phyloP scores from a whole-genome alignment of 495 filamentous ascomycete genomes.

The Penicillium canariense region DNA sequence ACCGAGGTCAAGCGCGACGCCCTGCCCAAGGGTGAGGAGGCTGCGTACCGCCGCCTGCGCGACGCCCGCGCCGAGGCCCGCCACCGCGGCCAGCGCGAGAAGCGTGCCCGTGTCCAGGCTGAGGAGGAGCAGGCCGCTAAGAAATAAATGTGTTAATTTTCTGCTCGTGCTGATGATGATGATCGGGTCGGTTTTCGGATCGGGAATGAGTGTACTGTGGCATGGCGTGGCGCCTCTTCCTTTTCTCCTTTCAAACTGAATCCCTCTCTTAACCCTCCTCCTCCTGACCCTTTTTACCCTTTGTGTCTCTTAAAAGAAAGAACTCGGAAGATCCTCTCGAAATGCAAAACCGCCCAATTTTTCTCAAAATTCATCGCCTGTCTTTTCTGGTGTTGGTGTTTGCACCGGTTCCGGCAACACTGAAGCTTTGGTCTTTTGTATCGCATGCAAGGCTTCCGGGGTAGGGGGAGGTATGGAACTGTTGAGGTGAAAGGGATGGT shows the following conservation, averaged over 20 bases:
- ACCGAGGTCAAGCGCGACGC: conserved; percentile 79
- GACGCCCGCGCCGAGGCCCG: conserved; percentile 82
- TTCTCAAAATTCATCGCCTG: conserved; percentile 13
- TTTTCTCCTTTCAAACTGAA: conserved; percentile 26
- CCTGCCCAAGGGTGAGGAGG: conserved; percentile 73
- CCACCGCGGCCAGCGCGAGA: conserved; percentile 79
- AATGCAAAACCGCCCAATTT: conserved; percentile 43
- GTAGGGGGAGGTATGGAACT: neutral
- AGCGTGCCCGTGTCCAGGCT: conserved; percentile 90
- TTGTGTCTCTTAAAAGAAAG: conserved; percentile 43
- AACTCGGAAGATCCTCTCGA: conserved; percentile 43
- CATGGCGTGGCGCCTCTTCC: conserved; percentile 43
- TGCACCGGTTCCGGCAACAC: neutral
- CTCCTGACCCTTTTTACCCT: conserved; percentile 21
- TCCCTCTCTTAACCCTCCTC: conserved; percentile 23
- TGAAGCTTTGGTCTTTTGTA: neutral
- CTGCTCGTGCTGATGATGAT: conserved; percentile 50
- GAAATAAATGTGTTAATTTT: conserved; percentile 69
- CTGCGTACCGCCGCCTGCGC: conserved; percentile 81
- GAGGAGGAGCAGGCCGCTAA: conserved; percentile 83
- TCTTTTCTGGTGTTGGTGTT: conserved; percentile 10
- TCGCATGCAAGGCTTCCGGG: neutral
- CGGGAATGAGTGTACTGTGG: conserved; percentile 44
- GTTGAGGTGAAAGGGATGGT: neutral
- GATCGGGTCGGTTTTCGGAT: conserved; percentile 46